These are phyloP conservation scores for Prosopis cineraria DNA, from an alignment of 306 rosid genomes.

Conservation along the genomic window DNA sequence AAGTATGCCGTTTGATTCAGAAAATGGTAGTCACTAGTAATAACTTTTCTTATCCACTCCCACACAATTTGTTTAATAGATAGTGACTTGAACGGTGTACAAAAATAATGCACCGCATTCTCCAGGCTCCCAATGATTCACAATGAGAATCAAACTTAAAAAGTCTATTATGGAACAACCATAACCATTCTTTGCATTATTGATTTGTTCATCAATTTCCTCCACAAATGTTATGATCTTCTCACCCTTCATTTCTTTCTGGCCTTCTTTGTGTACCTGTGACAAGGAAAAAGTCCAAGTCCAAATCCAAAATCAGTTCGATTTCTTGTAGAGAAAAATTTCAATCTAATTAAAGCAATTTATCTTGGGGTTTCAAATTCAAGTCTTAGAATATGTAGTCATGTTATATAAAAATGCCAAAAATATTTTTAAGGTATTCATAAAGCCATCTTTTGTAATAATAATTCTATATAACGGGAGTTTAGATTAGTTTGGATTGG, in stretches of 20 bases:
- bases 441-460: too few species aligned
- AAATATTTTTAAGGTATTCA: too few species aligned
- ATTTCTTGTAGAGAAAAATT: neutral
- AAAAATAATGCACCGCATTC: slow-evolving; percentile 37
- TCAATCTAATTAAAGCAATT: too few species aligned
- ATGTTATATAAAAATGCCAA: too few species aligned
- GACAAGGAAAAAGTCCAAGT: too few species aligned
- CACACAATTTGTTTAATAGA: slow-evolving; percentile 23
- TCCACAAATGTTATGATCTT: neutral
- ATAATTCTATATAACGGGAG: too few species aligned
- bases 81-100: slow-evolving; percentile 10
- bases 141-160: slow-evolving; percentile 36
- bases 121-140: slow-evolving; percentile 37
- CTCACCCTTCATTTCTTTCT: neutral
- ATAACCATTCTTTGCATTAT: slow-evolving; percentile 1
- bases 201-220: slow-evolving; percentile 22
- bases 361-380: too few species aligned
- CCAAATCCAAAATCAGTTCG: neutral
- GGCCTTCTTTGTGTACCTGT: neutral
- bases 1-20: neutral
- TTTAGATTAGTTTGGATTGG: too few species aligned
- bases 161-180: neutral
- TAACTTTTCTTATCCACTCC: slow-evolving; percentile 1
- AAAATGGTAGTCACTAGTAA: slow-evolving; percentile 33
- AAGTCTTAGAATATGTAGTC: too few species aligned